Conservation (phyloP, 257 asterid genomes). For the Gentiana dahurica region DNA sequence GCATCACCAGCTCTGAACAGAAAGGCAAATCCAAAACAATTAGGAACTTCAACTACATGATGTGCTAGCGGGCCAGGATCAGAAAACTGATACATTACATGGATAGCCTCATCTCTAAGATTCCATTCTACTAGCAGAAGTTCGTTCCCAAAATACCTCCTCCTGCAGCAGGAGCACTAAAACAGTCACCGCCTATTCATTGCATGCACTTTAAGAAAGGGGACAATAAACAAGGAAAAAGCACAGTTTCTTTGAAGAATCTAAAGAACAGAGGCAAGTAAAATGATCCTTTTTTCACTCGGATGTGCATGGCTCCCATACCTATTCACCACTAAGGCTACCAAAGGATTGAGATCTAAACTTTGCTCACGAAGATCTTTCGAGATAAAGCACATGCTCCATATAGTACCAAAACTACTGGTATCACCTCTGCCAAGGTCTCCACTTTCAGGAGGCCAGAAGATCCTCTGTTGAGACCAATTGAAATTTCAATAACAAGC, state of each 20-base stretch:
- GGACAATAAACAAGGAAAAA: conserved; percentile 16
- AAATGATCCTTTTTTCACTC: conserved; percentile 10
- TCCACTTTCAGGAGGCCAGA: conserved; percentile 63
- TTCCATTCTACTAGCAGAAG: conserved; percentile 80
- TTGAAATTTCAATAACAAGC: conserved; percentile 8
- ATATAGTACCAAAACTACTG: conserved; percentile 77
- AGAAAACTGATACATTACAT: conserved; percentile 57
- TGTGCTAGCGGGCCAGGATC: conserved; percentile 86
- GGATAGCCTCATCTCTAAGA: conserved; percentile 40
- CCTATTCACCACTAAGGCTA: conserved; percentile 94
- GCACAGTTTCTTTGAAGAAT: conserved; percentile 4
- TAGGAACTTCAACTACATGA: conserved; percentile 87
- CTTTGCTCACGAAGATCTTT: conserved; percentile 34
- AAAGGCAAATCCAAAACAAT: conserved; percentile 64
- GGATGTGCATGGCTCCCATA: conserved; percentile 16
- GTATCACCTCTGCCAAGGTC: conserved; percentile 39
- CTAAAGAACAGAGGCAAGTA: conserved; percentile 10
- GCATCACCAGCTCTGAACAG: conserved; percentile 91
- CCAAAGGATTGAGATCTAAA: conserved; percentile 49
- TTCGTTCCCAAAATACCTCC: conserved; percentile 72
- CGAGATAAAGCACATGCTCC: conserved; percentile 99
- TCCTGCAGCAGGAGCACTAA: conserved; percentile 32
- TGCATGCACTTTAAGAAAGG: conserved; percentile 2
- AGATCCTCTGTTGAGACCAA: conserved; percentile 38
- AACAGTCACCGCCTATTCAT: conserved; percentile 5